Percentiles rank a stretch among this genome's conserved stretches.
These are phyloP conservation scores for Diaporthe sp. DNA, from an alignment of 2,329 filamentous ascomycete species.

Conservation along the genomic window DNA sequence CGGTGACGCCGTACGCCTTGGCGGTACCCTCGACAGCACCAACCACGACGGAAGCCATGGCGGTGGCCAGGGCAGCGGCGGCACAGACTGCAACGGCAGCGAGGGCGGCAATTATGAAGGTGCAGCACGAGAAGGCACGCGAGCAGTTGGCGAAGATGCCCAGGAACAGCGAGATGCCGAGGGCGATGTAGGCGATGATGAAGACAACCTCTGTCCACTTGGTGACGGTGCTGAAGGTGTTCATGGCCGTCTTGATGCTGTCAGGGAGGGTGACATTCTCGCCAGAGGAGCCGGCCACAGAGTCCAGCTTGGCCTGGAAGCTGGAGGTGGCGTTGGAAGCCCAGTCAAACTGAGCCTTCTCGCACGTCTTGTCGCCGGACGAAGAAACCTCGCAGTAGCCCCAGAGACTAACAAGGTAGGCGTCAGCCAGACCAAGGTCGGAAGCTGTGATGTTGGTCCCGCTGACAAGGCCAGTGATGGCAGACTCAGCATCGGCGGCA, in stretches of 20 bases:
- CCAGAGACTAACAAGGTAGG: constrained; percentile 88
- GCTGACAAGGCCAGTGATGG: not conserved
- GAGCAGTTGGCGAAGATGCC: constrained; percentile 89
- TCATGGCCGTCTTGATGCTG: constrained; percentile 76
- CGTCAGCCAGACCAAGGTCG: constrained; percentile 76
- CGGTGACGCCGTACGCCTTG: constrained; percentile 79
- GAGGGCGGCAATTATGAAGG: constrained; percentile 80
- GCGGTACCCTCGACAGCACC: constrained; percentile 77
- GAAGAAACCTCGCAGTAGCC: constrained; percentile 82
- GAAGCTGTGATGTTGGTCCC: constrained; percentile 68
- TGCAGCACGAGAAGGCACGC: constrained; percentile 84
- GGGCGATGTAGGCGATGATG: constrained; percentile 78
- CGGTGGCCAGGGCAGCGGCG: constrained; percentile 81
- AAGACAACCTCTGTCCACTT: constrained; percentile 90
- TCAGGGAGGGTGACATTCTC: constrained; percentile 76
- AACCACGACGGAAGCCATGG: constrained; percentile 78
- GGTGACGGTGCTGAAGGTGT: constrained; percentile 79
- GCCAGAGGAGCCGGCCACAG: constrained; percentile 62
- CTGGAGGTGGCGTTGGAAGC: constrained; percentile 79
- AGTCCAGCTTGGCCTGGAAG: constrained; percentile 68
- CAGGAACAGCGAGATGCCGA: constrained; percentile 79
- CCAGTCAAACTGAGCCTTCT: constrained; percentile 80
- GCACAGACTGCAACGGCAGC: constrained; percentile 68
- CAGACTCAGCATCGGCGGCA: not conserved
- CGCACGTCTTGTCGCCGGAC: constrained; percentile 75